Conservation (phyloP, 805 yeast species). For the Candida sonorensis region DNA sequence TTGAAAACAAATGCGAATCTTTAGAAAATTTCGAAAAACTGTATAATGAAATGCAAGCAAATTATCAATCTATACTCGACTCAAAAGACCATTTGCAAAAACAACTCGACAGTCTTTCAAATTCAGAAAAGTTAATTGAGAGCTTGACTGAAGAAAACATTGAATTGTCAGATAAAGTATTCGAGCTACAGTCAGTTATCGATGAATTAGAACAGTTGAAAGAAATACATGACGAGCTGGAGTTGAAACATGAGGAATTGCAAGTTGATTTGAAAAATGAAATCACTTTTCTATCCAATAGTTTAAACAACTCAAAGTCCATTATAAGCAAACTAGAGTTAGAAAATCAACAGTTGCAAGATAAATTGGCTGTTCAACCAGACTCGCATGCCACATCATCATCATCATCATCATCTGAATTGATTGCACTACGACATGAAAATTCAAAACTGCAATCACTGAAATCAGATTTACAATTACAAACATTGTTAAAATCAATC, state of each 20-base stretch:
- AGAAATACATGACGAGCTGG: conserved; percentile 43
- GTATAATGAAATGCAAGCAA: not conserved
- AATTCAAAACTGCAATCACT: conserved; percentile 10
- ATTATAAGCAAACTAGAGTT: no score
- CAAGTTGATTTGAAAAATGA: conserved; percentile 38
- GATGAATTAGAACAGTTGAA: conserved; percentile 43
- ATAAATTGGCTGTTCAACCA: no score
- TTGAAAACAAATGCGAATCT: conserved; percentile 8
- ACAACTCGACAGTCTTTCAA: conserved; percentile 22
- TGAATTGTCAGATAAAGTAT: conserved; percentile 29
- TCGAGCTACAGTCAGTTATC: conserved; percentile 29
- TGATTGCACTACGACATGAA: conserved; percentile 10
- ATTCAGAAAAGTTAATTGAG: conserved; percentile 28
- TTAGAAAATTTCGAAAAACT: conserved; percentile 11
- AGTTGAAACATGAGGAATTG: conserved; percentile 34
- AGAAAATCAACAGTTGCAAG: conserved; percentile 14
- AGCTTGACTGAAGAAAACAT: conserved; percentile 30
- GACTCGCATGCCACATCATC: no score
- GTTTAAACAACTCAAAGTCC: no score
- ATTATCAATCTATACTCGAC: conserved; percentile 5
- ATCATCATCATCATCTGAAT: no score
- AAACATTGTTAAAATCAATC: conserved; percentile 4
- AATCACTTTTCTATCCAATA: no score
- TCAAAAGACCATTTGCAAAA: conserved; percentile 25
- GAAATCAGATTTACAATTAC: conserved; percentile 6